A percentile compares a stretch with the other conserved stretches of the same genome.
phyloP scores from a whole-genome alignment of 495 filamentous ascomycete genomes.

The Neurospora sp. region DNA sequence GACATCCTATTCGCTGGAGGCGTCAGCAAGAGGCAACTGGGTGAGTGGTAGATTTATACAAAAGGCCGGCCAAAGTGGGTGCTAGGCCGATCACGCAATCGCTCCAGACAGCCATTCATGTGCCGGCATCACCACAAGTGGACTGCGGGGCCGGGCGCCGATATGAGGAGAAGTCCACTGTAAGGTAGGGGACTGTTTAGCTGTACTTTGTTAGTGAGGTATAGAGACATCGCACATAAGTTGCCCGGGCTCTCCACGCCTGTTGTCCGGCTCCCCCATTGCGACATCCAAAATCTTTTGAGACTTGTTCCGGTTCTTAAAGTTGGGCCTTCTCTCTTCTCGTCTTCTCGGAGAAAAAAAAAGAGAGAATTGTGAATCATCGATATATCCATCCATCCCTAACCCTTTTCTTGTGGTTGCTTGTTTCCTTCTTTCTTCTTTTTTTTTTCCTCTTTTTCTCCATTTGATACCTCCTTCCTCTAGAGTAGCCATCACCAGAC shows the following conservation, averaged over 20 bases:
- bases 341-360: not conserved
- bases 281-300: not conserved
- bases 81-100: constrained; percentile 28
- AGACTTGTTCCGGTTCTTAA: constrained; percentile 5
- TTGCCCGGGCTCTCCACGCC: not conserved
- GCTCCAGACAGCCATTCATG: constrained; percentile 4
- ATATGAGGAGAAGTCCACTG: constrained; percentile 6
- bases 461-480: not conserved
- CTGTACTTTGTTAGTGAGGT: not conserved
- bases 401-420: not conserved
- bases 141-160: constrained; percentile 15
- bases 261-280: not conserved
- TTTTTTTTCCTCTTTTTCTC: not conserved
- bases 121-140: not conserved
- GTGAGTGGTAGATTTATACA: constrained; percentile 3
- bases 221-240: not conserved
- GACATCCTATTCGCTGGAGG: constrained; percentile 17
- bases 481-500: not conserved
- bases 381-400: not conserved
- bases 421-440: not conserved
- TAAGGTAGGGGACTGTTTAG: not conserved
- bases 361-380: not conserved
- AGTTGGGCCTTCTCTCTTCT: constrained; percentile 2
- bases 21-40: constrained; percentile 14
- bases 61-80: not conserved